Base-by-base conservation (phyloP, 1,284 basidiomycete genomes). In the Trichosporon sp. region DNA sequence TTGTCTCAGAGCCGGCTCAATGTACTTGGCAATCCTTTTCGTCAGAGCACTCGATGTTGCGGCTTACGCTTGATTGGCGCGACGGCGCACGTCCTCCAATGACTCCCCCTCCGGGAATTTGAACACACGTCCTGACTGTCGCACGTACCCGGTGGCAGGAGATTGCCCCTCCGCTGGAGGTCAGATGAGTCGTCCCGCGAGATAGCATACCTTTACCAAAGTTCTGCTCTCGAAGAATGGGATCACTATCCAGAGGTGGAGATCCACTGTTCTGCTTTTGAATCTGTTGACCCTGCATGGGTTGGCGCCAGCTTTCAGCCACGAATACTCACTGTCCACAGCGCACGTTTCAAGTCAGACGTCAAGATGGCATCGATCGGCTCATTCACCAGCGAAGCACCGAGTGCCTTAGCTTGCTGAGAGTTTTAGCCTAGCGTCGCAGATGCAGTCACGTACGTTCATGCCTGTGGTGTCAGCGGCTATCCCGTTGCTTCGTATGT, bases 351-450 rank as follows among this genome's bases (percentile, higher is more conserved):
- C 58, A 96, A 84, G 63, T 89, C 85, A 0, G 92, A 95, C 8
- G 89, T 85, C 76, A 91, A 87, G 65, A 97, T 89, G 19, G 85
- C 85, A 46, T 85, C 82, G 69, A 94, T 83, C 9, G 74, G 83
- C 13, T 82, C 85, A 31, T 81, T 72, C n/a, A 85, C 80, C 33
- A 92, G 85, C 23, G 86, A 85, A 58, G 83, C 79, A 0, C 87
- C 91, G 2, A 91, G 81, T 0, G 91, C 90, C 71, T 85, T 86
- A 3, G 92, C 91, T 89, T 95, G 92, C 89, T 92, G 62, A 7
- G 5, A 2, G 11, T 58, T 65, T n/a, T n/a, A n/a, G n/a, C n/a
- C n/a, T 16, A 65, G 44, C 27, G 70, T 11, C 25, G 13, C 4
- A 8, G 1, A 4, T 11, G 25, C 10, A 25, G 27, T 31, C 14